phyloP scores from a whole-genome alignment of 805 yeast species.

The Teunomyces panamensis region DNA sequence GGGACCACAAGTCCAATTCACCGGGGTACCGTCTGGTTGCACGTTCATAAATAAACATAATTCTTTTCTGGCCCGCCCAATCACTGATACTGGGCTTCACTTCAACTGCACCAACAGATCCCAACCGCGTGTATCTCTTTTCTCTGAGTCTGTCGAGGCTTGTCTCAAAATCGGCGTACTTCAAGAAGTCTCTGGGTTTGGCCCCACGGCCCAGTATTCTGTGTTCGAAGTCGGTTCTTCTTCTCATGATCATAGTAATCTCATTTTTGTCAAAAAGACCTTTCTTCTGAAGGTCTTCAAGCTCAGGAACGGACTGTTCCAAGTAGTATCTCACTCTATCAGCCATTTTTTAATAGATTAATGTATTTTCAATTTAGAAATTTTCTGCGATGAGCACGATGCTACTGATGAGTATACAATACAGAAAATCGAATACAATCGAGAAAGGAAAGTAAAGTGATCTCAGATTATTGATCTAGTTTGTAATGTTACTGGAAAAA shows the following conservation, averaged over 20 bases:
- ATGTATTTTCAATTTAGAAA: background rate
- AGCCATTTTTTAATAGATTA: constrained; percentile 26
- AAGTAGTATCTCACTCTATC: constrained; percentile 50
- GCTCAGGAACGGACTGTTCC: constrained; percentile 81
- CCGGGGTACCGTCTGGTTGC: constrained; percentile 78
- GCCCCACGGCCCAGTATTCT: constrained; percentile 81
- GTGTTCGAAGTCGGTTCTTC: constrained; percentile 95
- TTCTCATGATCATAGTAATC: constrained; percentile 79
- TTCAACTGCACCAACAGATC: constrained; percentile 54
- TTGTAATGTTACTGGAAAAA: no score
- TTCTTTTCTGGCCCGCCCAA: constrained; percentile 82
- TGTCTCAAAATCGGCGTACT: constrained; percentile 76
- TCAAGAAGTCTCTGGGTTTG: constrained; percentile 69
- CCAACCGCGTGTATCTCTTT: constrained; percentile 65
- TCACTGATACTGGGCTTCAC: constrained; percentile 69
- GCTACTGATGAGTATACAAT: background rate
- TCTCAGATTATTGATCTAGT: no score
- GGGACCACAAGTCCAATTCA: constrained; percentile 74
- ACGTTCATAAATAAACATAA: constrained; percentile 78
- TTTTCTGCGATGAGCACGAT: constrained; percentile 4
- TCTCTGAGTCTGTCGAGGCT: constrained; percentile 74
- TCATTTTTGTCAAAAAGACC: constrained; percentile 83
- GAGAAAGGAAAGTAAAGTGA: background rate
- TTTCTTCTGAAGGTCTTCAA: constrained; percentile 79
- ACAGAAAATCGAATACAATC: background rate